Evolutionary conservation across 2,329 filamentous ascomycete species (phyloP).

Genomic region (Botrytis fabae): DNA sequence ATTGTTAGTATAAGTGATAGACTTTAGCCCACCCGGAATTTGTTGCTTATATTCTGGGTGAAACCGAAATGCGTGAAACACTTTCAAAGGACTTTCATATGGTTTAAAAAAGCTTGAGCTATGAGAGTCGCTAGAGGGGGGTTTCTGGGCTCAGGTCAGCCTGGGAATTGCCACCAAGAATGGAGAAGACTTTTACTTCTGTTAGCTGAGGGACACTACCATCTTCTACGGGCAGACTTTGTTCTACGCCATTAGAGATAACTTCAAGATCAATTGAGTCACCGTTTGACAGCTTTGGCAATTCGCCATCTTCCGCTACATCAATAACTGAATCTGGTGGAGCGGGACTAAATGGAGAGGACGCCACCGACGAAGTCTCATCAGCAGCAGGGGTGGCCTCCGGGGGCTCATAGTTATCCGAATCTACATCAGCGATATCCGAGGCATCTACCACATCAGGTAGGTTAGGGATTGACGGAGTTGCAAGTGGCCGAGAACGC

Average conservation of each 20-base stretch:
- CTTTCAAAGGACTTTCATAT: constrained; percentile 80
- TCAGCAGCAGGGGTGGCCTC: constrained; percentile 42
- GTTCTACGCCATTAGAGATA: constrained; percentile 28
- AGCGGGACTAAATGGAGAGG: constrained; percentile 47
- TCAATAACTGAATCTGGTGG: constrained; percentile 41
- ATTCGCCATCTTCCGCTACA: constrained; percentile 20
- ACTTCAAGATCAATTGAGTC: constrained; percentile 24
- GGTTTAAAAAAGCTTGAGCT: constrained; percentile 48
- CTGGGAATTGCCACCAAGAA: constrained; percentile 25
- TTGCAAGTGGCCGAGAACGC: constrained; percentile 19
- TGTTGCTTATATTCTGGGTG: constrained; percentile 72
- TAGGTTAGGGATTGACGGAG: not conserved
- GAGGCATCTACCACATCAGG: constrained; percentile 8
- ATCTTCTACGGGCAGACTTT: constrained; percentile 26
- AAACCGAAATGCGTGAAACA: constrained; percentile 87
- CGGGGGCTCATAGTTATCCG: constrained; percentile 59
- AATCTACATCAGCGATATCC: constrained; percentile 37
- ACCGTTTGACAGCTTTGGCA: constrained; percentile 23
- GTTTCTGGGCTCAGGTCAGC: constrained; percentile 34
- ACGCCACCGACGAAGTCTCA: constrained; percentile 32
- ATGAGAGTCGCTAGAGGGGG: constrained; percentile 15
- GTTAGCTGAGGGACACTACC: constrained; percentile 26
- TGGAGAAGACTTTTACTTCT: constrained; percentile 35
- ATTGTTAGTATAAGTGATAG: constrained; percentile 88
- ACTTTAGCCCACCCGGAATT: constrained; percentile 76